phyloP scores from a whole-genome alignment of 495 filamentous ascomycete species.

The Aspergillus hancockii region DNA sequence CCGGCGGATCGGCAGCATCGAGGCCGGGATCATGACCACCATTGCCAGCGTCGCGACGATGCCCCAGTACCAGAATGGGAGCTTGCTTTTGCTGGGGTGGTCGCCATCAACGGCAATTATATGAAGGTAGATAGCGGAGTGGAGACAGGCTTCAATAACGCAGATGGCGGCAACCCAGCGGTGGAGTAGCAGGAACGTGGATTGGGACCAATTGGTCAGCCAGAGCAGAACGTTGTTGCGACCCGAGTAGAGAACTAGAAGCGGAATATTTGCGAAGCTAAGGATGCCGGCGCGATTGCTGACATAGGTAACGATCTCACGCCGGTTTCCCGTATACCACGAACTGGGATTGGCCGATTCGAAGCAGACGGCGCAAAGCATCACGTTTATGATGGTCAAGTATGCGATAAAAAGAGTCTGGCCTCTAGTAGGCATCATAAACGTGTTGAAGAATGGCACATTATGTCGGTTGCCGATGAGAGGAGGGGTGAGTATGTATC shows the following conservation, averaged over 20 bases:
- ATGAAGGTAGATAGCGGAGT: slow-evolving; percentile 4
- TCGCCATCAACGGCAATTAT: neutral
- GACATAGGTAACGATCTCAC: neutral
- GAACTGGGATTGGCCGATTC: neutral
- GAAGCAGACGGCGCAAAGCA: neutral
- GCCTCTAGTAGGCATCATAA: slow-evolving; percentile 6
- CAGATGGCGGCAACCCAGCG: slow-evolving; percentile 5
- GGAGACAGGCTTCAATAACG: slow-evolving; percentile 5
- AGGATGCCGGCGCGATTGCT: neutral
- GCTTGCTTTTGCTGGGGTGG: neutral
- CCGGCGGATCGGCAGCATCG: slow-evolving; percentile 1
- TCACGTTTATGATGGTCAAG: neutral
- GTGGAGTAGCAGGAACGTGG: slow-evolving; percentile 6
- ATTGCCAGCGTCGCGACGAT: neutral
- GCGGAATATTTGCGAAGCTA: slow-evolving; percentile 9
- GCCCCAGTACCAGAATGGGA: slow-evolving; percentile 4
- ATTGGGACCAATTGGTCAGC: slow-evolving; percentile 5
- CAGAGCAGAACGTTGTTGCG: slow-evolving; percentile 10
- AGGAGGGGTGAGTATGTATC: neutral
- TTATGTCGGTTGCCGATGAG: slow-evolving; percentile 7
- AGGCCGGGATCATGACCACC: neutral
- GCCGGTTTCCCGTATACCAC: neutral
- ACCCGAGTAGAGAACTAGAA: slow-evolving; percentile 7
- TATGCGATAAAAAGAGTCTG: slow-evolving; percentile 6
- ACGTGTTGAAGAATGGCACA: neutral